Base-by-base conservation (phyloP, 495 filamentous ascomycete genomes). In the Podospora comata region DNA sequence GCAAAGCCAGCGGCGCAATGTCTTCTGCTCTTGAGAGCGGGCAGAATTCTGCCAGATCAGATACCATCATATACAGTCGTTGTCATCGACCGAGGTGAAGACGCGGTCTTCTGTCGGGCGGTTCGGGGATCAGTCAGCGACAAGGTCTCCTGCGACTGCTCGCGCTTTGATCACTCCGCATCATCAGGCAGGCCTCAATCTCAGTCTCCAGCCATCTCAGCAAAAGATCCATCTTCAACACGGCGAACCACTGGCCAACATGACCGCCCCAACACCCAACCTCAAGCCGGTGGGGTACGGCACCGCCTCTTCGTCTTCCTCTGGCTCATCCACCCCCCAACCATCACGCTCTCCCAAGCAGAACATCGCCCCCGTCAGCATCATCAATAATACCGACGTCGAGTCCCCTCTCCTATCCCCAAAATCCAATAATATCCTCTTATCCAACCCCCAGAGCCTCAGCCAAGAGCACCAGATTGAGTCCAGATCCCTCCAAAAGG, bases 401-500 rank as follows among this genome's bases (percentile, higher is more conserved):
- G 58, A 74, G 28, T 80, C 79, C 7, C 39, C 39, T 0, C 39
- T 48, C 5, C 9, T 11, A 5, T 48, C 39, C 39, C 39, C 39
- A 11, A 11, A 48, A 48, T 11, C 39, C 39, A 48, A 11, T 11
- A 48, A 48, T 16, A 11, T 13, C 39, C 39, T 48, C 9, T 16
- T 48, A 11, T 48, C 39, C 39, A 48, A 5, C 39, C 39, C 39
- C 13, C 39, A 48, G 13, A 48, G 13, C 15, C 39, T 48, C 7
- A 16, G 9, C 39, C 39, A 48, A 48, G 39, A 48, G 15, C 39
- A 48, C 68, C 70, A 26, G 68, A 61, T 19, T 11, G 61, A 63
- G 32, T 73, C 67, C 77, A 83, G 70, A 67, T 73, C 58, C 27
- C 78, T 84, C 34, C 72, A 74, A 68, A 80, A 81, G 57, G 78